These are phyloP conservation scores for Dendrobium officinale DNA, from an alignment of 106 monocot genomes.

Conservation along the genomic window DNA sequence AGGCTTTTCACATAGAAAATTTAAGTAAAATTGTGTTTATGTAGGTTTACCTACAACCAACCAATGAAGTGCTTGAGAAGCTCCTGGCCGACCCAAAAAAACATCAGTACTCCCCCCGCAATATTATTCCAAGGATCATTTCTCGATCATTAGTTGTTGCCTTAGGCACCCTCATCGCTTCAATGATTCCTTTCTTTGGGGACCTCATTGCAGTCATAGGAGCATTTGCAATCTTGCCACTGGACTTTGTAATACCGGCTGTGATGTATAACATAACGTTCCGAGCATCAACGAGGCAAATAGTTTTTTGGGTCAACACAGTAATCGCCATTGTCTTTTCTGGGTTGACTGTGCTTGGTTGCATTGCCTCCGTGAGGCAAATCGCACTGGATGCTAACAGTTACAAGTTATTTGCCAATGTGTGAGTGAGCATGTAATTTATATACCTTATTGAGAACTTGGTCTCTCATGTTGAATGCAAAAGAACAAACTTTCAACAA, in stretches of 20 bases:
- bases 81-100: constrained; percentile 49
- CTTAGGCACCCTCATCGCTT: constrained; percentile 46
- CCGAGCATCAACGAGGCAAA: constrained; percentile 30
- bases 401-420: constrained; percentile 26
- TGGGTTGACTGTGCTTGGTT: constrained; percentile 30
- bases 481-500: too few relatives aligned
- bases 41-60: constrained; percentile 83
- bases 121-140: constrained; percentile 56
- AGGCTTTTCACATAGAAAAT: background rate
- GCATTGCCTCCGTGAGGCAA: constrained; percentile 29
- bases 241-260: constrained; percentile 71
- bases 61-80: constrained; percentile 73
- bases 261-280: constrained; percentile 79
- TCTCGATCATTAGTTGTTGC: constrained; percentile 52
- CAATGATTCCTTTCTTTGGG: constrained; percentile 94
- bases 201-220: constrained; percentile 77
- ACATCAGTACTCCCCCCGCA: constrained; percentile 55
- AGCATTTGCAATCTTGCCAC: constrained; percentile 76
- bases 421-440: background rate
- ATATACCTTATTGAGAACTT: too few relatives aligned
- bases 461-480: too few relatives aligned
- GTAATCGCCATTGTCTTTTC: constrained; percentile 51
- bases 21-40: background rate
- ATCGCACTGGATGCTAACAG: constrained; percentile 16
- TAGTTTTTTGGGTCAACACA: constrained; percentile 64